A percentile compares a stretch with the other conserved stretches of the same genome.
Evolutionary conservation across 73 alveolate genomes (phyloP).

Genomic region (Stentor coeruleus): DNA sequence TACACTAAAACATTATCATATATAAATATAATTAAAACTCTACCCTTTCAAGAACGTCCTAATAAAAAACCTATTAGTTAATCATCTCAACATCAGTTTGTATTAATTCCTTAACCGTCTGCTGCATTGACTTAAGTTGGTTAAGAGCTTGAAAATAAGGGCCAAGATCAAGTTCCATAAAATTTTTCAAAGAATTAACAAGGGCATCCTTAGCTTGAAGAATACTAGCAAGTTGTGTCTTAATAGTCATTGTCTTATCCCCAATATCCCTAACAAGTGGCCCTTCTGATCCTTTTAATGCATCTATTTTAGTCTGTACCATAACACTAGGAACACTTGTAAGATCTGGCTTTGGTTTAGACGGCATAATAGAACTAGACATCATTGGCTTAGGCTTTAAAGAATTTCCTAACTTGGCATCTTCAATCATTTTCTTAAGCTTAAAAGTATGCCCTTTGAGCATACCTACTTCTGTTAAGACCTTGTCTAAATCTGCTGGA

Average conservation of each 20-base stretch:
- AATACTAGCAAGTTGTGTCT: not conserved
- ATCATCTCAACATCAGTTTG: not conserved
- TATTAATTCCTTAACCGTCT: not conserved
- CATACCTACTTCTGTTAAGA: not conserved
- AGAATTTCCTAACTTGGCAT: not conserved
- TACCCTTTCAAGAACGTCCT: too few relatives aligned
- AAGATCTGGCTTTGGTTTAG: not conserved
- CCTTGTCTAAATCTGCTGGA: not conserved
- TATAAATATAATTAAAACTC: too few relatives aligned
- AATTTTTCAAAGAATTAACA: not conserved
- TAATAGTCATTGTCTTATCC: too few relatives aligned
- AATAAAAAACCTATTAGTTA: too few relatives aligned
- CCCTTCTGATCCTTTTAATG: not conserved
- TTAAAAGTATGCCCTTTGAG: constrained; percentile 23
- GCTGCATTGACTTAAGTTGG: not conserved
- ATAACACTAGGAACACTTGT: not conserved
- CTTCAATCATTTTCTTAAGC: constrained; percentile 9
- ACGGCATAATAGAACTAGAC: not conserved
- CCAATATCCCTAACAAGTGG: too few relatives aligned
- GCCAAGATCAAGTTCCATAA: not conserved
- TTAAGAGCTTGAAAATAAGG: not conserved
- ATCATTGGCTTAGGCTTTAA: not conserved
- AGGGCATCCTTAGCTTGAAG: not conserved
- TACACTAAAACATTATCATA: too few relatives aligned
- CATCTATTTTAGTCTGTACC: not conserved